Evolutionary conservation across 768 basidiomycete genomes (phyloP), one percentile per base, ranked within the genome.

Genomic region (Hericium alpestre): DNA sequence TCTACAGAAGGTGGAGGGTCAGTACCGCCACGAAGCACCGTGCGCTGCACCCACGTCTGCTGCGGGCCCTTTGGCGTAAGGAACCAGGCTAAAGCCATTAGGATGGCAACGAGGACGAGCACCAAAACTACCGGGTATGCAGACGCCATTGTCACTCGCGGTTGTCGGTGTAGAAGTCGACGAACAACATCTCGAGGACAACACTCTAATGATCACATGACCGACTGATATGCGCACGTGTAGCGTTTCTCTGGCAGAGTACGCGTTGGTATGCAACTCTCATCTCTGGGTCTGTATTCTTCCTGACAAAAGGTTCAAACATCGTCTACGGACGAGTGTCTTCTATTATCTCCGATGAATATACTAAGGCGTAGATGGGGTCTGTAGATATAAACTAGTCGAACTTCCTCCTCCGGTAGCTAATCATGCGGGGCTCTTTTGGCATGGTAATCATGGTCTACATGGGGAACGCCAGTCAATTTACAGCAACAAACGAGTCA

Each of bases 371-470:
- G 27, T 57, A 53, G 32, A 10, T 32, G 32, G 20, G 20, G 18
- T 50, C n/a, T 18, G n/a, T n/a, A 15, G 25, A 51, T 13, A 22
- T 13, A 16, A 58, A 63, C 65, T 70, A 80, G 63, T 79, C 77
- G 56, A 78, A 76, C 18, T 76, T 74, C 63, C 87, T 79, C 64
- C 86, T 78, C 61, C 87, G 81, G 68, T 84, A 90, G 46, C 75
- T 72, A 58, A 90, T 77, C 52, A 72, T 73, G 62, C 83, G 77
- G 9, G 86, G 86, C 61, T 76, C 72, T 66, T 86, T 83, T 49
- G 94, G 93, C 74, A 91, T 83, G 50, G 90, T 87, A 64, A 97
- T 93, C 90, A 98, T 89, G 18, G 93, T 94, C 91, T 95, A 65
- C 11, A 63, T 8, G 20, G 2, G 39, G 57, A 13, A 62, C 50